Evolutionary conservation across 2,329 filamentous ascomycete genomes (phyloP).

Genomic region (Pyricularia pennisetigena): DNA sequence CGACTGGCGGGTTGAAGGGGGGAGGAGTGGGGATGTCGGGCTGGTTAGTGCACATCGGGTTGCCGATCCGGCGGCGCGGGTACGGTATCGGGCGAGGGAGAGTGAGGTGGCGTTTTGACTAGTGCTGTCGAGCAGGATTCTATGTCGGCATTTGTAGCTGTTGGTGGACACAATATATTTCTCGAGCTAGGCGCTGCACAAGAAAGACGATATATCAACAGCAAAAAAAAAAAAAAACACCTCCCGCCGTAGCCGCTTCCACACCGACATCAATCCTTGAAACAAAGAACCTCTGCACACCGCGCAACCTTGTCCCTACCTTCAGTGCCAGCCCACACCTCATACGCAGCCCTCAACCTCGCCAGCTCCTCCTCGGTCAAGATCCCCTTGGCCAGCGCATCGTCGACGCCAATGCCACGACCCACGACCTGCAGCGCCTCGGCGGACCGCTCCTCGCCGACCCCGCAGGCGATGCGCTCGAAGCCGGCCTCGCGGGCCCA

Average conservation of each 20-base stretch:
- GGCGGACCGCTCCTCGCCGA: neutral
- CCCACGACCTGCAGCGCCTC: neutral
- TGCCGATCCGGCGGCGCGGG: neutral
- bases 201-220: too few species aligned
- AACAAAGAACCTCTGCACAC: neutral
- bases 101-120: neutral
- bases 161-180: too few species aligned
- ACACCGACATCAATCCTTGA: neutral
- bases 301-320: neutral
- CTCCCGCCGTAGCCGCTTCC: too few species aligned
- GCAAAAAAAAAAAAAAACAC: too few species aligned
- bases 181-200: too few species aligned
- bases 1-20: constrained; percentile 8
- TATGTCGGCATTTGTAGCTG: neutral
- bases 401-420: neutral
- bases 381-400: neutral
- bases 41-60: neutral
- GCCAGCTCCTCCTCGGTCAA: neutral
- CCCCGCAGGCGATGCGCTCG: neutral
- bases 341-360: neutral
- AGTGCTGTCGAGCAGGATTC: neutral
- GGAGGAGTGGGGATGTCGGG: neutral
- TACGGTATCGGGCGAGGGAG: neutral
- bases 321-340: neutral
- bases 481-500: neutral